Evolutionary conservation across 805 yeast species (phyloP).

Genomic region (Spathaspora gorwiae): DNA sequence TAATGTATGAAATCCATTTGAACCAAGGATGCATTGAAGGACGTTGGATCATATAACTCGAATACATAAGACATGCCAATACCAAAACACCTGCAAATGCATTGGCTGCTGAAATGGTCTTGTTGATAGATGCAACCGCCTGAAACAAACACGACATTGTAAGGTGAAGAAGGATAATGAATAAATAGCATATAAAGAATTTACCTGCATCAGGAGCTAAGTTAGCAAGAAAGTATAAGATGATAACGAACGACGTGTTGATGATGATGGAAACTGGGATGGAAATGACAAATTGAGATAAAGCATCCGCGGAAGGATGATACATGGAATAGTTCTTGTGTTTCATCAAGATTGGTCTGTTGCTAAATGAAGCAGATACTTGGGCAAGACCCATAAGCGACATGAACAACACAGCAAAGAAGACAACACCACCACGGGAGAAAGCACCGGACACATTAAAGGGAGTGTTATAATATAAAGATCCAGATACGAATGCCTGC

Average conservation of each 20-base stretch:
- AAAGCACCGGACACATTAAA: constrained; percentile 52
- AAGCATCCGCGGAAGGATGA: constrained; percentile 26
- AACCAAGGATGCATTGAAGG: constrained; percentile 34
- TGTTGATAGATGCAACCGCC: constrained; percentile 49
- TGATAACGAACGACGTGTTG: constrained; percentile 17
- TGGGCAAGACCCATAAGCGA: constrained; percentile 47
- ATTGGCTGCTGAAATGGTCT: constrained; percentile 52
- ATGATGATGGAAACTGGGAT: constrained; percentile 19
- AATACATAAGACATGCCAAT: constrained; percentile 26
- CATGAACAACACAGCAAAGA: constrained; percentile 54
- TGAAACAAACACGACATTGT: constrained; percentile 52
- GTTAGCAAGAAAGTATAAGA: constrained; percentile 27
- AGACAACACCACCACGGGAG: constrained; percentile 60
- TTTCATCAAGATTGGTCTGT: constrained; percentile 25
- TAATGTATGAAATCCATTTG: constrained; percentile 36
- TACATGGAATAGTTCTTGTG: constrained; percentile 24
- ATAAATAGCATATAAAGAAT: constrained; percentile 46
- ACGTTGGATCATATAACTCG: constrained; percentile 26
- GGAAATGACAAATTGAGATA: constrained; percentile 18
- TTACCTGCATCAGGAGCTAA: constrained; percentile 51
- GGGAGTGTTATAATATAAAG: constrained; percentile 54
- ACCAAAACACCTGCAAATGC: constrained; percentile 49
- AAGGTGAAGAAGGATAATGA: constrained; percentile 44
- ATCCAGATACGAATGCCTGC: constrained; percentile 61
- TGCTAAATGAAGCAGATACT: constrained; percentile 23